These are phyloP conservation scores for Exophiala lecanii-corni DNA, from an alignment of 2,329 filamentous ascomycete genomes.

Conservation along the genomic window DNA sequence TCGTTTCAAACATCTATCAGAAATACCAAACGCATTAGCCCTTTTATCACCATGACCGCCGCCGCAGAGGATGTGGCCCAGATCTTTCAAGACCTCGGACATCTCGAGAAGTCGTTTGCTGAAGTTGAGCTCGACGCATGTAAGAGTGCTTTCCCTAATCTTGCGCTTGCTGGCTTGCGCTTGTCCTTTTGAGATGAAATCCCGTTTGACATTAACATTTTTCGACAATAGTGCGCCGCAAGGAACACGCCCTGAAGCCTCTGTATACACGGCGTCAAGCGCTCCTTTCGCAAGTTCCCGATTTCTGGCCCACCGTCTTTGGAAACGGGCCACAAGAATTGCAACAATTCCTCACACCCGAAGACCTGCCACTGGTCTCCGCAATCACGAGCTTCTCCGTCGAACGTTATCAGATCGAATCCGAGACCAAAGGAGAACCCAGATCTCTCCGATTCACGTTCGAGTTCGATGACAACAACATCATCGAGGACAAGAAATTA, in stretches of 20 bases:
- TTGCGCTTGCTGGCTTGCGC: too few species aligned
- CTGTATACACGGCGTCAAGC: slow-evolving; percentile 73
- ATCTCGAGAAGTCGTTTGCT: slow-evolving; percentile 79
- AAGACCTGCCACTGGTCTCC: slow-evolving; percentile 69
- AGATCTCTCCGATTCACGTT: slow-evolving; percentile 73
- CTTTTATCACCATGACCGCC: slow-evolving; percentile 13
- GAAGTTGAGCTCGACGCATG: slow-evolving; percentile 77
- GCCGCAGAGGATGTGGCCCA: slow-evolving; percentile 28
- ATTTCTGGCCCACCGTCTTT: slow-evolving; percentile 94
- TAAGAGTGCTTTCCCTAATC: too few species aligned
- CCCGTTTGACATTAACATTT: neutral
- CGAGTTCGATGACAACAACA: slow-evolving; percentile 74
- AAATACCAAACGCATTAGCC: too few species aligned
- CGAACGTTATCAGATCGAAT: slow-evolving; percentile 69
- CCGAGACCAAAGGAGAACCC: slow-evolving; percentile 64
- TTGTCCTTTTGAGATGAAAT: too few species aligned
- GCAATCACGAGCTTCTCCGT: slow-evolving; percentile 67
- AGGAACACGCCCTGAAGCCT: slow-evolving; percentile 35
- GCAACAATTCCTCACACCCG: slow-evolving; percentile 80
- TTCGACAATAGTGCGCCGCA: slow-evolving; percentile 17
- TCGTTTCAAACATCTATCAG: too few species aligned
- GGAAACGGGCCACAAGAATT: slow-evolving; percentile 81
- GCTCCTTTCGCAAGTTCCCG: slow-evolving; percentile 66
- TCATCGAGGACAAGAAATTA: slow-evolving; percentile 71
- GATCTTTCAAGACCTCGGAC: slow-evolving; percentile 57